Percentiles rank a stretch among this genome's conserved stretches.
Conservation (phyloP, 176 grass and related monocot species). For the Leersia perrieri region DNA sequence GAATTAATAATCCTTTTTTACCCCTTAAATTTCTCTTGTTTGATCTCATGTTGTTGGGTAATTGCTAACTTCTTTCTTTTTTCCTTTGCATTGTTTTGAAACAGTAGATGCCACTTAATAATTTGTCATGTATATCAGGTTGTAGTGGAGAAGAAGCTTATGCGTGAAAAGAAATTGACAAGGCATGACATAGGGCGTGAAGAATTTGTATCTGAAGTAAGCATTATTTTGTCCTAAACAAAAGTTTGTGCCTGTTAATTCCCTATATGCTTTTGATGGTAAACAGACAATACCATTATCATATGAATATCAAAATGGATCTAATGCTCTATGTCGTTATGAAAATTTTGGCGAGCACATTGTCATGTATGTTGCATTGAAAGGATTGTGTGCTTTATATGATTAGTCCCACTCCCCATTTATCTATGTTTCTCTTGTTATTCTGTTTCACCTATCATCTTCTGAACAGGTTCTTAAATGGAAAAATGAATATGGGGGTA, state of each 20-base stretch:
- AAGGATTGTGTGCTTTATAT: neutral
- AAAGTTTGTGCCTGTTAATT: neutral
- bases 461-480: conserved; percentile 58
- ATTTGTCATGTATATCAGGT: conserved; percentile 26
- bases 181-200: conserved; percentile 62
- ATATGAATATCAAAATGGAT: neutral
- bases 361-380: neutral
- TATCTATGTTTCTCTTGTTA: neutral
- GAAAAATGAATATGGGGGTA: conserved; percentile 59
- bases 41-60: neutral
- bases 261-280: neutral
- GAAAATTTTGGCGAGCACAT: neutral
- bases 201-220: conserved; percentile 53
- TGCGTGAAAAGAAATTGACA: conserved; percentile 59
- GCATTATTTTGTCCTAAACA: neutral
- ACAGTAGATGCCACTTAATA: too few species aligned
- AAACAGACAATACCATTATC: neutral
- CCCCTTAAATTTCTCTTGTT: neutral
- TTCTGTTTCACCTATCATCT: conserved; percentile 11
- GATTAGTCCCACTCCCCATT: neutral
- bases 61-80: neutral
- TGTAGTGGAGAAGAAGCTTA: conserved; percentile 67
- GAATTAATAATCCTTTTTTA: neutral
- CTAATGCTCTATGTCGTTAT: neutral
- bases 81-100: too few species aligned